A percentile compares a stretch with the other conserved stretches of the same genome.
phyloP scores from a whole-genome alignment of 805 yeast genomes.

The Brettanomyces bruxellensis region DNA sequence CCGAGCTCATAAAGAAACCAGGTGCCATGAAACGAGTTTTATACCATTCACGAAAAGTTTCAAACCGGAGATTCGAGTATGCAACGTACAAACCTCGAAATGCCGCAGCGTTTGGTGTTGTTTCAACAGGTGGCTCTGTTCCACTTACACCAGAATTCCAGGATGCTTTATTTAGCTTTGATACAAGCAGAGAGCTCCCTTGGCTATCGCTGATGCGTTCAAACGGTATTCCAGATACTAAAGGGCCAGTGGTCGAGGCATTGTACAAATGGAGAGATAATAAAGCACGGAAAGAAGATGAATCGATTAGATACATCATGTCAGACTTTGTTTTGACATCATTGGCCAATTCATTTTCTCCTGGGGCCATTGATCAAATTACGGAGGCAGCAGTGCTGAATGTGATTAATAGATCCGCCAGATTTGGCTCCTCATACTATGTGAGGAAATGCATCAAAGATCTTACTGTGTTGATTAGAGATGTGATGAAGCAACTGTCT shows the following conservation, averaged over 20 bases:
- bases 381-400: constrained; percentile 45
- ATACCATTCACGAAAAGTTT: constrained; percentile 68
- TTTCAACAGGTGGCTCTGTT: constrained; percentile 21
- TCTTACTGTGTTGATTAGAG: constrained; percentile 49
- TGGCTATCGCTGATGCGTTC: constrained; percentile 57
- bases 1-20: constrained; percentile 43
- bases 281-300: constrained; percentile 70
- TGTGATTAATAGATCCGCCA: constrained; percentile 35
- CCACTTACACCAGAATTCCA: constrained; percentile 16
- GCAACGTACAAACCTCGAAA: constrained; percentile 48
- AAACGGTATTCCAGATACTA: constrained; percentile 50
- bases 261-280: constrained; percentile 79
- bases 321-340: constrained; percentile 67
- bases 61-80: constrained; percentile 74
- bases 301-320: constrained; percentile 76
- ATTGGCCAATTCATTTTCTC: constrained; percentile 28
- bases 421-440: constrained; percentile 28
- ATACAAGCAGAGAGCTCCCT: constrained; percentile 37
- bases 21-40: constrained; percentile 49
- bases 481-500: constrained; percentile 26
- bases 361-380: constrained; percentile 38
- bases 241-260: constrained; percentile 45
- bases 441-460: constrained; percentile 49
- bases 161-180: constrained; percentile 27
- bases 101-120: constrained; percentile 16